Evolutionary conservation across 129 eudicot genomes (phyloP).

Genomic region (carrot (Daucus carota)): DNA sequence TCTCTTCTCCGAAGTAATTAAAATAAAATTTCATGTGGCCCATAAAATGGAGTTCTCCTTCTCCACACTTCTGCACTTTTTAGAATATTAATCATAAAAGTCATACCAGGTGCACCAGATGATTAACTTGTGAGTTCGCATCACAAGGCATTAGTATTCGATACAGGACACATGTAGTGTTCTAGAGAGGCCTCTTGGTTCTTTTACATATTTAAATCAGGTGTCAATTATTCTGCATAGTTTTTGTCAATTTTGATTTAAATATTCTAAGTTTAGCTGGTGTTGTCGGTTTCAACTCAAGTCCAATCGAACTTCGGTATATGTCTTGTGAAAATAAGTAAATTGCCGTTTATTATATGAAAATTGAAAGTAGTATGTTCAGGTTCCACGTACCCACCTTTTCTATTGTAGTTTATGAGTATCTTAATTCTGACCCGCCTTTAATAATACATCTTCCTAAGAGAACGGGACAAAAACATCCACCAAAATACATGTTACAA

Average conservation of each 20-base stretch:
- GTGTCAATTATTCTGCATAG: neutral
- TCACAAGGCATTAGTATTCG: neutral
- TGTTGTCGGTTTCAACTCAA: neutral
- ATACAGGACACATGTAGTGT: neutral
- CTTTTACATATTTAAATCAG: neutral
- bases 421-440: neutral
- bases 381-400: constrained; percentile 4
- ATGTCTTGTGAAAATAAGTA: neutral
- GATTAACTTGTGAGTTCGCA: neutral
- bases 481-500: neutral
- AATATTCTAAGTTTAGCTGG: neutral
- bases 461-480: neutral
- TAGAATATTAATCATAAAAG: too few relatives aligned
- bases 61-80: too few relatives aligned
- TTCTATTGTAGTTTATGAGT: neutral
- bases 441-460: neutral
- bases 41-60: too few relatives aligned
- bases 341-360: neutral
- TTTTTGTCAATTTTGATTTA: neutral
- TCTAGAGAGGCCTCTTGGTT: neutral
- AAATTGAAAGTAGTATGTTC: neutral
- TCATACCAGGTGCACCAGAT: too few relatives aligned
- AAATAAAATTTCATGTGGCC: too few relatives aligned
- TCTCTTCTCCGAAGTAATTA: too few relatives aligned
- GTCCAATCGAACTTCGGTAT: neutral